phyloP scores from a whole-genome alignment of 257 asterid genomes.

The Solanum piurae region DNA sequence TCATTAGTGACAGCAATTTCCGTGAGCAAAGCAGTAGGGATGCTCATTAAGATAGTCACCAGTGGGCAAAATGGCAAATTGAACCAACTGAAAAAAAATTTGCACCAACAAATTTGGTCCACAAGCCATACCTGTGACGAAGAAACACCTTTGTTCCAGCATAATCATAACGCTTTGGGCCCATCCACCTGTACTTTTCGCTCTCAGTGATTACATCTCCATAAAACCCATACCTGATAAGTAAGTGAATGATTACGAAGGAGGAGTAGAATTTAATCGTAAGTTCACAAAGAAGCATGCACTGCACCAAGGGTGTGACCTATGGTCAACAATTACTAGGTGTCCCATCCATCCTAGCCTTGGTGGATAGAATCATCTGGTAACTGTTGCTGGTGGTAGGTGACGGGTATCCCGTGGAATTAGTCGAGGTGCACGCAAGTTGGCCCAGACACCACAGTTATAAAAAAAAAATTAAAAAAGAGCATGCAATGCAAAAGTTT shows the following conservation, averaged over 20 bases:
- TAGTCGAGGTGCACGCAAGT: neutral
- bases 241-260: slow-evolving; percentile 2
- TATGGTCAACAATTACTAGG: neutral
- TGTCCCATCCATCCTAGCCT: neutral
- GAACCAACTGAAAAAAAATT: neutral
- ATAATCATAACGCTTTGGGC: slow-evolving; percentile 84
- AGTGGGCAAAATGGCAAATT: neutral
- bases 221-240: slow-evolving; percentile 83
- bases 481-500: neutral
- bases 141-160: slow-evolving; percentile 99
- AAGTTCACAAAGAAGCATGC: slow-evolving; percentile 1
- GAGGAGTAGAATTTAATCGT: neutral
- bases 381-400: neutral
- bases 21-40: neutral
- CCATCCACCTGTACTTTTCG: slow-evolving; percentile 96
- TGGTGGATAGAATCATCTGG: neutral
- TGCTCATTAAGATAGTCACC: neutral
- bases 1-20: neutral
- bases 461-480: neutral
- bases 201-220: slow-evolving; percentile 98
- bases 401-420: neutral
- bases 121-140: slow-evolving; percentile 61
- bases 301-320: neutral
- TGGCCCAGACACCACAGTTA: neutral
- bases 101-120: neutral